A percentile compares a stretch with the other conserved stretches of the same genome.
These are phyloP conservation scores for Blastobotrys illinoisensis DNA, from an alignment of 1,139 yeast species.

Conservation along the genomic window DNA sequence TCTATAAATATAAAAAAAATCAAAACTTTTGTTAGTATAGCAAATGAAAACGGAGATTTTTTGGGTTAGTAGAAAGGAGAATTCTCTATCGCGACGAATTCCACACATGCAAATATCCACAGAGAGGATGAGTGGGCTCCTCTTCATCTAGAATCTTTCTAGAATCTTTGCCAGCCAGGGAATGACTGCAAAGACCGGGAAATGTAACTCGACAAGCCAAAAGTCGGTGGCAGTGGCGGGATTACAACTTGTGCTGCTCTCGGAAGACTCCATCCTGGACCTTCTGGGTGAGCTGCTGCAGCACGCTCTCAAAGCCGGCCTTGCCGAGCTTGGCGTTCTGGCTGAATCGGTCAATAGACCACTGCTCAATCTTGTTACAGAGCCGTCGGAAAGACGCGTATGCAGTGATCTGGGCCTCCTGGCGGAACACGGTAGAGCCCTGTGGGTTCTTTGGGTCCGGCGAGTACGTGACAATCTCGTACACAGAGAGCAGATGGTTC, in stretches of 20 bases:
- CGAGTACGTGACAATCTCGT: constrained; percentile 73
- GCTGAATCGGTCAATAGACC: constrained; percentile 84
- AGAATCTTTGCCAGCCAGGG: too few species aligned
- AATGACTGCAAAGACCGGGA: too few species aligned
- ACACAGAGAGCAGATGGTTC: constrained; percentile 69
- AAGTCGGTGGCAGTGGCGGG: too few species aligned
- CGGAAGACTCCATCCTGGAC: constrained; percentile 32
- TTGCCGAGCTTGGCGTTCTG: constrained; percentile 84
- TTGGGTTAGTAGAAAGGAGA: not conserved
- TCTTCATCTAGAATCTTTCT: too few species aligned
- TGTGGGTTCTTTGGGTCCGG: constrained; percentile 56
- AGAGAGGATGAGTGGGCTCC: not conserved
- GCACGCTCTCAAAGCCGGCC: constrained; percentile 75
- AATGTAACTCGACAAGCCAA: too few species aligned
- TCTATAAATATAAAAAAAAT: not conserved
- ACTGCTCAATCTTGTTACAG: constrained; percentile 82
- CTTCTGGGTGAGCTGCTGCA: constrained; percentile 47
- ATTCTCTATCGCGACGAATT: not conserved
- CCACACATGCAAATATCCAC: not conserved
- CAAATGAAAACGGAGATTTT: not conserved
- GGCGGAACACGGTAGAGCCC: constrained; percentile 58
- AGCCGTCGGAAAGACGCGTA: constrained; percentile 63
- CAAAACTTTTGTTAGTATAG: not conserved
- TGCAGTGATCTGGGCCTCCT: constrained; percentile 86
- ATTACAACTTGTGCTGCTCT: constrained; percentile 11